phyloP scores from a whole-genome alignment of 2,329 filamentous ascomycete genomes.

The Talaromyces sp. region DNA sequence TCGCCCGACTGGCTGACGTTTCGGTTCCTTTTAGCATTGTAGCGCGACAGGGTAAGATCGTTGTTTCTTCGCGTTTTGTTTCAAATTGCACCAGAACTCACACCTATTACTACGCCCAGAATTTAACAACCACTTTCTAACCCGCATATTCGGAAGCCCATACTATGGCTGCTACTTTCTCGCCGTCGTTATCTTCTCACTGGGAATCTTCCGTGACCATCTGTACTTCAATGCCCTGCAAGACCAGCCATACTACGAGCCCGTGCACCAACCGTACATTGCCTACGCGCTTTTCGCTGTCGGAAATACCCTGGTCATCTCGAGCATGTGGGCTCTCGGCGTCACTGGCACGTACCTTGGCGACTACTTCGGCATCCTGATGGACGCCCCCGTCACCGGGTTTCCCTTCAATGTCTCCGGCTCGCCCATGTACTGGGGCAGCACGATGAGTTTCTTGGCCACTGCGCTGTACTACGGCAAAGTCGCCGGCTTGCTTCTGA shows the following conservation, averaged over 20 bases:
- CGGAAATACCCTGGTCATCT: constrained; percentile 81
- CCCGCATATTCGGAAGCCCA: constrained; percentile 75
- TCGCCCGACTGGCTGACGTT: constrained; percentile 13
- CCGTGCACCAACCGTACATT: constrained; percentile 59
- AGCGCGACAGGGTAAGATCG: constrained; percentile 65
- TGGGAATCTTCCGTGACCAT: constrained; percentile 82
- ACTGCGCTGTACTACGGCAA: constrained; percentile 79
- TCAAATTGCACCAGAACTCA: neutral
- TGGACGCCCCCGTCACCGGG: constrained; percentile 88
- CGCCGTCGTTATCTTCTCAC: constrained; percentile 80
- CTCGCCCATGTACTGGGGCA: constrained; percentile 95
- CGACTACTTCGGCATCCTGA: constrained; percentile 97
- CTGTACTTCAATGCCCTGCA: constrained; percentile 81
- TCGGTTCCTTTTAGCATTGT: constrained; percentile 56
- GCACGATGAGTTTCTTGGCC: constrained; percentile 85
- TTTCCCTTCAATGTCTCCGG: constrained; percentile 93
- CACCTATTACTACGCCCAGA: constrained; percentile 49
- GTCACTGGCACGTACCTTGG: constrained; percentile 94
- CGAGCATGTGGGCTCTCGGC: constrained; percentile 85
- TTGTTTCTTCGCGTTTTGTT: neutral
- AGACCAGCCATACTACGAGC: constrained; percentile 67
- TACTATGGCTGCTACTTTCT: constrained; percentile 84
- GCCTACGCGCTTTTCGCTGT: constrained; percentile 66
- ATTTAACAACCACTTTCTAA: constrained; percentile 85
- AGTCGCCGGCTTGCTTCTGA: constrained; percentile 77